These are phyloP conservation scores for Rubus idaeus DNA, from an alignment of 306 rosid genomes.

Conservation along the genomic window DNA sequence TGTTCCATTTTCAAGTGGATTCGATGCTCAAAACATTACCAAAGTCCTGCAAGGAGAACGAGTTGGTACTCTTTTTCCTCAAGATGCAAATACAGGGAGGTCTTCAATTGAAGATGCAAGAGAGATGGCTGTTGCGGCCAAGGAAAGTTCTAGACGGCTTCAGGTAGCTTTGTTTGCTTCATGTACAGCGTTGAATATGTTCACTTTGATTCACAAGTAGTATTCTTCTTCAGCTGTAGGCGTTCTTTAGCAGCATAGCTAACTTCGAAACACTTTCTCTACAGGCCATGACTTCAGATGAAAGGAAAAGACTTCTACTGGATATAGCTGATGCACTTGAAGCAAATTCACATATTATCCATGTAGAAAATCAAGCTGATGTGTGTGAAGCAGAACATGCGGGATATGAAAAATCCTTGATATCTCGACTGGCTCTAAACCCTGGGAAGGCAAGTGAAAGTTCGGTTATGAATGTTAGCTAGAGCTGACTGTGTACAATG, in stretches of 20 bases:
- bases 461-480: conserved; percentile 19
- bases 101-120: conserved; percentile 57
- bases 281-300: conserved; percentile 76
- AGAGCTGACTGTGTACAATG: background rate
- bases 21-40: conserved; percentile 59
- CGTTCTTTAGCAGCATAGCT: conserved; percentile 27
- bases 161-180: conserved; percentile 56
- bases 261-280: conserved; percentile 25
- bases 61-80: conserved; percentile 86
- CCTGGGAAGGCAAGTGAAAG: conserved; percentile 69
- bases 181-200: background rate
- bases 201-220: background rate
- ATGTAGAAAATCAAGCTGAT: conserved; percentile 83
- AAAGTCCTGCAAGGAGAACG: conserved; percentile 86
- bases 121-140: conserved; percentile 89
- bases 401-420: conserved; percentile 76
- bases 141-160: conserved; percentile 91
- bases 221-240: background rate
- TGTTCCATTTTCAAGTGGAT: conserved; percentile 61
- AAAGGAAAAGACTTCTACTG: conserved; percentile 77
- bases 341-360: conserved; percentile 60
- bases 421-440: conserved; percentile 77
- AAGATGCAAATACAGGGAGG: conserved; percentile 69
- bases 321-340: conserved; percentile 89
- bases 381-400: conserved; percentile 64